Evolutionary conservation across 2,329 filamentous ascomycete species (phyloP).

Genomic region (Trichophyton mentagrophytes): DNA sequence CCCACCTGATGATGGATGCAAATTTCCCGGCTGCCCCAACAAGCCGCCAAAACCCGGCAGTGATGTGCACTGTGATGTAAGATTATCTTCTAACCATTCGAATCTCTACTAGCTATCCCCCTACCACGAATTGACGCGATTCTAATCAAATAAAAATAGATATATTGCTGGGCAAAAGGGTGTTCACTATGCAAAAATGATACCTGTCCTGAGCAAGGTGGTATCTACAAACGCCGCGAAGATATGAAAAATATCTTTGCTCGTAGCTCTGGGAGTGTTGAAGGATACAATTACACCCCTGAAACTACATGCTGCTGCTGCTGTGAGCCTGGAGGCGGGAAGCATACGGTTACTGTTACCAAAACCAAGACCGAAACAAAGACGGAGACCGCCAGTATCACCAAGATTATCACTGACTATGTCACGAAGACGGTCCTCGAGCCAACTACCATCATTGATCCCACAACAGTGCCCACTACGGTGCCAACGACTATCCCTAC

Average conservation of each 20-base stretch:
- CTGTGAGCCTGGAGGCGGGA: neutral
- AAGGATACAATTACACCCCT: neutral
- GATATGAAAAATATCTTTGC: neutral
- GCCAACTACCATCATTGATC: neutral
- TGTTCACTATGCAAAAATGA: neutral
- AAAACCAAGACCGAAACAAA: constrained; percentile 10
- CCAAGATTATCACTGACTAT: constrained; percentile 2
- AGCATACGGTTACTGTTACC: constrained; percentile 5
- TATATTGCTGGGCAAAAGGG: neutral
- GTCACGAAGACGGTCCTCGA: neutral
- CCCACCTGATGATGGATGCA: neutral
- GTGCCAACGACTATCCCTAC: constrained; percentile 1
- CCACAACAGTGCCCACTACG: neutral
- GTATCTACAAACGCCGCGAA: neutral
- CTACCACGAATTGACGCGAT: neutral
- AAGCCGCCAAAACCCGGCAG: neutral
- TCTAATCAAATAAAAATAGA: neutral
- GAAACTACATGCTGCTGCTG: constrained; percentile 3
- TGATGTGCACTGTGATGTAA: neutral
- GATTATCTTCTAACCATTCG: neutral
- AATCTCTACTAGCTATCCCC: neutral
- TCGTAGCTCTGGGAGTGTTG: neutral
- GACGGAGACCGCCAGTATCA: constrained; percentile 5
- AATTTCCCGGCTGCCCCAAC: neutral
- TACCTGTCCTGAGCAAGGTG: neutral